Percentiles rank a stretch among this genome's conserved stretches.
Evolutionary conservation across 306 rosid species (phyloP).

Genomic region (Vicia faba): DNA sequence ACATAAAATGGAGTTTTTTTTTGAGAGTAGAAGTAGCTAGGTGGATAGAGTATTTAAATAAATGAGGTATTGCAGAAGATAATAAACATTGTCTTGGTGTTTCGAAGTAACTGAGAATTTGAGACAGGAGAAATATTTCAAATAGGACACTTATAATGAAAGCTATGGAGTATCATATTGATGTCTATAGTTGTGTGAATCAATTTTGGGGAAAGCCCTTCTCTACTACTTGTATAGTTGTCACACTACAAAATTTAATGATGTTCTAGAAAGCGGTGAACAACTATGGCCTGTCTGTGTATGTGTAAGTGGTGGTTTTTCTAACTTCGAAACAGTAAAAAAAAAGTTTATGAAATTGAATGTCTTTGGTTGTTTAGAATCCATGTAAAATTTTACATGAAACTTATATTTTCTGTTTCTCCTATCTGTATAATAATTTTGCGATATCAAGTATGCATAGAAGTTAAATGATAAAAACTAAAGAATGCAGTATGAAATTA

Average conservation of each 20-base stretch:
- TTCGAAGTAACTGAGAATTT: not conserved
- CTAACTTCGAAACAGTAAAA: slow-evolving; percentile 15
- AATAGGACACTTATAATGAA: not conserved
- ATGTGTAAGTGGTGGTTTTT: slow-evolving; percentile 1
- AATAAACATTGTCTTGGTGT: not conserved
- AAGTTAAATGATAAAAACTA: no score
- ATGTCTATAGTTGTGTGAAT: slow-evolving; percentile 13
- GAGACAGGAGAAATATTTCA: no score
- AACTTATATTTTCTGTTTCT: slow-evolving; percentile 26
- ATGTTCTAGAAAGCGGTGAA: slow-evolving; percentile 4
- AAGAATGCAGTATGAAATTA: no score
- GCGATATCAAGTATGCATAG: slow-evolving; percentile 27
- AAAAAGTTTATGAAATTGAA: slow-evolving; percentile 7
- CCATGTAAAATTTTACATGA: slow-evolving; percentile 21
- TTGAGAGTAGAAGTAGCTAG: not conserved
- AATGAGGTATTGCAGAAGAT: not conserved
- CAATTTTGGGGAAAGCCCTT: slow-evolving; percentile 35
- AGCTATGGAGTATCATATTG: not conserved
- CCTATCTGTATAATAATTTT: slow-evolving; percentile 10
- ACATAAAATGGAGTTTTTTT: no score
- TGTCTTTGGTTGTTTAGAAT: slow-evolving; percentile 28
- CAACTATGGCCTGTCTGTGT: not conserved
- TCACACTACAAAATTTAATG: not conserved
- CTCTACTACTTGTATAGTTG: slow-evolving; percentile 26
- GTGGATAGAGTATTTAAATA: not conserved